Conservation (phyloP, 495 filamentous ascomycete genomes). For the Penicillium cosmopolitanum region DNA sequence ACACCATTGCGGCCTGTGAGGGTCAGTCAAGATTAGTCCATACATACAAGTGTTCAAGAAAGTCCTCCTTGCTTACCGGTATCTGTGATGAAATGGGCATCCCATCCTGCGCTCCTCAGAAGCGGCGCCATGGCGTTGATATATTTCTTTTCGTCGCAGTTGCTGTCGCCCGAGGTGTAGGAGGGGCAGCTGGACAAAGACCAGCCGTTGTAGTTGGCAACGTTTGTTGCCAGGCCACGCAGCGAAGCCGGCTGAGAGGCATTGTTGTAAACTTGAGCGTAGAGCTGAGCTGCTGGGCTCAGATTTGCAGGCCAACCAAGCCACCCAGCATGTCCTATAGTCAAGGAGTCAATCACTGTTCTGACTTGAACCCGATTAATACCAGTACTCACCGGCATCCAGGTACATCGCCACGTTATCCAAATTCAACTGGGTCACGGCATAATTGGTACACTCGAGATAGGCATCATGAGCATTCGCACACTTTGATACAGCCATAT, state of each 20-base stretch:
- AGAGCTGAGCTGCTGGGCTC: conserved; percentile 68
- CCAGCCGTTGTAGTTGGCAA: conserved; percentile 77
- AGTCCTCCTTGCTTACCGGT: conserved; percentile 38
- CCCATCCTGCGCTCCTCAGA: conserved; percentile 64
- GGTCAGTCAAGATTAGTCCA: not conserved
- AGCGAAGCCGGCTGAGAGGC: conserved; percentile 67
- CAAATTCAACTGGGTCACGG: conserved; percentile 69
- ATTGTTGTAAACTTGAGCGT: conserved; percentile 66
- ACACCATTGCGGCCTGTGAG: conserved; percentile 64
- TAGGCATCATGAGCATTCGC: conserved; percentile 64
- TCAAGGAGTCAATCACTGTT: not conserved
- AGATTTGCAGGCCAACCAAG: conserved; percentile 83
- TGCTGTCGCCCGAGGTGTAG: conserved; percentile 45
- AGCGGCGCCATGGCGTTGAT: conserved; percentile 66
- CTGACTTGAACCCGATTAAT: too few relatives aligned
- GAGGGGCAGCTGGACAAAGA: conserved; percentile 45
- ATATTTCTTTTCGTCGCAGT: conserved; percentile 74
- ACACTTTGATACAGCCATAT: conserved; percentile 65
- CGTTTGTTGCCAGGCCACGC: conserved; percentile 77
- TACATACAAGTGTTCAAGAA: not conserved
- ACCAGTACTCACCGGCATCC: conserved; percentile 60
- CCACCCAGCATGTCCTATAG: conserved; percentile 63
- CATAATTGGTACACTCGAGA: conserved; percentile 71
- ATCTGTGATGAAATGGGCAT: conserved; percentile 75
- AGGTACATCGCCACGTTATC: conserved; percentile 83